Evolutionary conservation across 148 eudicot species (phyloP), one percentile per base, ranked within the genome.

Genomic region (Tetragonia tetragonoides): DNA sequence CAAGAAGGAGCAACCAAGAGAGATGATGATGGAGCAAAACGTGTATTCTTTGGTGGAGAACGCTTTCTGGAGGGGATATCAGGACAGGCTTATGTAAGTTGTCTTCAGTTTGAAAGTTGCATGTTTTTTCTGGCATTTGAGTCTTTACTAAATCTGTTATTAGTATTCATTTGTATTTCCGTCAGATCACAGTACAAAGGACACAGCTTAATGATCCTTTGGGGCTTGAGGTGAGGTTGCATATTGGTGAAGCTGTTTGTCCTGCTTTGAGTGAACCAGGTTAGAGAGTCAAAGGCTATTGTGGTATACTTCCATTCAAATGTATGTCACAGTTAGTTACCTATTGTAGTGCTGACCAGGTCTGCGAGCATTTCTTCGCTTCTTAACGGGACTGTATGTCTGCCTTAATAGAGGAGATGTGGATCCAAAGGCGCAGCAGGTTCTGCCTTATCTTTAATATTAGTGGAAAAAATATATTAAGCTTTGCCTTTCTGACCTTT

Each of bases 181-280:
- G 73, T 79, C 90, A 95, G 99, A 93, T 95, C 47, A 95, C 99
- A n/a, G 83, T 95, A 34, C 94, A 95, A 72, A 90, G 97, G 83
- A 95, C 97, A 74, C 87, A 81, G 68, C 89, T 91, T 72, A 93
- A 95, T 77, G 87, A 89, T 81, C 97, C 99, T 74, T 82, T 93
- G 75, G 99, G 97, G 72, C 93, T 95, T 76, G 97, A 95, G 85
- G 92, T 92, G 81, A 89, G 91, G 74, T 75, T 95, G 53, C 99
- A 90, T 84, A 89, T 95, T 14, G 86, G 88, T 49, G 99, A 95
- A 88, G 97, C 90, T 83, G 94, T 93, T 84, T 90, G 97, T 83
- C 99, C 97, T 83, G 91, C 97, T 82, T 85, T 95, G 80, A 95
- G 99, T 76, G 99, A 95, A 87, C 97, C 97, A 85, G 99, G 99